Evolutionary conservation across 257 asterid genomes (phyloP).

Genomic region (Catharanthus roseus): DNA sequence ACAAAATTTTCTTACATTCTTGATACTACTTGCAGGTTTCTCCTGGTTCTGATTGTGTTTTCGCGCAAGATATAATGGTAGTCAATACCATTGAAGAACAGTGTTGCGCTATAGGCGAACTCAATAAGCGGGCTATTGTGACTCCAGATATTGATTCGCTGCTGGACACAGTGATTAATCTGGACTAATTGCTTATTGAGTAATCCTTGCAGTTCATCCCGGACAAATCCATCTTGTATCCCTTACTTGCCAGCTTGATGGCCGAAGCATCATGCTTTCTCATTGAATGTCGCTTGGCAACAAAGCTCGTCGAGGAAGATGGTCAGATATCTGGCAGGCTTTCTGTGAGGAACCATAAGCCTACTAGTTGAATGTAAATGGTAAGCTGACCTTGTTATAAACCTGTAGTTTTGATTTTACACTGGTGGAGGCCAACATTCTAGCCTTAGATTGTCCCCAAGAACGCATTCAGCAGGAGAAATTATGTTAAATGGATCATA

Average conservation of each 20-base stretch:
- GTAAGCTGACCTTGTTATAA: not conserved
- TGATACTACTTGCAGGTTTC: conserved; percentile 49
- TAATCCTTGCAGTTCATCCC: no score
- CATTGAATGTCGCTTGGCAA: no score
- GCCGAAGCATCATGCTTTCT: no score
- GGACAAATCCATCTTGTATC: no score
- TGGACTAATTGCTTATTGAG: no score
- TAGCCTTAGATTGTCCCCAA: not conserved
- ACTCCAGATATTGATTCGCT: conserved; percentile 50
- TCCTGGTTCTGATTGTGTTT: conserved; percentile 34
- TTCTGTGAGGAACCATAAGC: not conserved
- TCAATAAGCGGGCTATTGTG: conserved; percentile 37
- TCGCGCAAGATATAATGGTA: conserved; percentile 41
- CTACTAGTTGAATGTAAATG: not conserved
- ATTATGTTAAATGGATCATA: not conserved
- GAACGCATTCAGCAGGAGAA: not conserved
- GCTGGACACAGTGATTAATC: conserved; percentile 17
- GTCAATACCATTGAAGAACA: conserved; percentile 30
- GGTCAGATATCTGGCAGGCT: no score
- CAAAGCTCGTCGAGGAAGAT: no score
- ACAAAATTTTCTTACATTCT: conserved; percentile 11
- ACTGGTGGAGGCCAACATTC: not conserved
- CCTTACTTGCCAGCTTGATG: no score
- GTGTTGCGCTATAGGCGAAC: conserved; percentile 44
- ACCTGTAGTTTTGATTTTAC: not conserved